These are phyloP conservation scores for Melocanna baccifera DNA, from an alignment of 176 grass and related monocot genomes.

Conservation along the genomic window DNA sequence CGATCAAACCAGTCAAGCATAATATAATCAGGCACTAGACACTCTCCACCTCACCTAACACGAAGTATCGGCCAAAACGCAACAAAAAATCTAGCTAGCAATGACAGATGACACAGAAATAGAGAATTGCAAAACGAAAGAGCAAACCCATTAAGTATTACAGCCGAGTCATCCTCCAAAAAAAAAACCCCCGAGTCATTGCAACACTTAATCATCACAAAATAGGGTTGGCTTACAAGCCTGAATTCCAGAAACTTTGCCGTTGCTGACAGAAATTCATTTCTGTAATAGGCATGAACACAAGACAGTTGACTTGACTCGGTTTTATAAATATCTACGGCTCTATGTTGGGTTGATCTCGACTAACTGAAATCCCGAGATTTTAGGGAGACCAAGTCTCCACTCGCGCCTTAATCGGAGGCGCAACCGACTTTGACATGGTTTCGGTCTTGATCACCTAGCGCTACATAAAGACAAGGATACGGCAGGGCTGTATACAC, in stretches of 20 bases:
- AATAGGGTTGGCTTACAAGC: neutral
- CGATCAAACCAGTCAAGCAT: constrained; percentile 9
- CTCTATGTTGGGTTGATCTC: no score
- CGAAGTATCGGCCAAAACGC: neutral
- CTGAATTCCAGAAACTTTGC: neutral
- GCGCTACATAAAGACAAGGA: no score
- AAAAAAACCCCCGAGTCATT: no score
- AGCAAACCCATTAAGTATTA: neutral
- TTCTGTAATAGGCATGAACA: neutral
- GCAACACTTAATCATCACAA: neutral
- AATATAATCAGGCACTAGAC: neutral
- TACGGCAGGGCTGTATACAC: no score
- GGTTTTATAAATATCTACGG: neutral
- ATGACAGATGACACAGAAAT: neutral
- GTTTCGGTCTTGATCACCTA: no score
- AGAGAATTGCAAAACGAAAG: neutral
- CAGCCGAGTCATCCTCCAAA: no score
- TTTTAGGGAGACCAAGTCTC: no score
- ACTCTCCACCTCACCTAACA: constrained; percentile 1
- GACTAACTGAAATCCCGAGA: no score
- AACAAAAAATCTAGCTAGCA: neutral
- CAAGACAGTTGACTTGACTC: neutral
- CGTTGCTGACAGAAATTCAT: neutral
- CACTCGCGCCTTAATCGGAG: no score
- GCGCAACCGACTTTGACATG: no score